Conservation (phyloP, 768 basidiomycete species). For the Hypholoma sublateritium region DNA sequence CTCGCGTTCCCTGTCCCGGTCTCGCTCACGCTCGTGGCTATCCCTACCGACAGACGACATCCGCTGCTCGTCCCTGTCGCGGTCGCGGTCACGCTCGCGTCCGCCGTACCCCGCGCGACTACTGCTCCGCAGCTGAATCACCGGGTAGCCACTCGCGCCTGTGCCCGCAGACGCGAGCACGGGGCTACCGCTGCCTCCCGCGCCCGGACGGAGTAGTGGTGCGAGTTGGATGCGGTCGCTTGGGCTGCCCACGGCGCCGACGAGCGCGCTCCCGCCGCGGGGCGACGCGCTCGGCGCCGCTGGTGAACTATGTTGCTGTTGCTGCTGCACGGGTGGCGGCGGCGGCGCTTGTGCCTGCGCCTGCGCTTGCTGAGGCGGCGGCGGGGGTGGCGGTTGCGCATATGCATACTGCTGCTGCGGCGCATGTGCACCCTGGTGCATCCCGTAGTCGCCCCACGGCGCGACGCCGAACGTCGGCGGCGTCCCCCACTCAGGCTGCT, state of each 20-base stretch:
- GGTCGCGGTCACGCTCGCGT: conserved; percentile 15
- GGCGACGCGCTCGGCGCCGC: not conserved
- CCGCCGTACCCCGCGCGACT: conserved; percentile 27
- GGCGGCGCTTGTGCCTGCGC: not conserved
- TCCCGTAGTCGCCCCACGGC: conserved; percentile 17
- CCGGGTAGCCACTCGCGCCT: conserved; percentile 18
- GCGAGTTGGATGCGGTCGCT: conserved; percentile 55
- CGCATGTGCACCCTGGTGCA: conserved; percentile 14
- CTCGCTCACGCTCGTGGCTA: not conserved
- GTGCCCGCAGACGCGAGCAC: not conserved
- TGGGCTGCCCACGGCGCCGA: conserved; percentile 17
- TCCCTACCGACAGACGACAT: conserved; percentile 1
- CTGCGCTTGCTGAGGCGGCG: conserved; percentile 15
- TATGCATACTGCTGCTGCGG: conserved; percentile 14
- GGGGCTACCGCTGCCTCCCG: not conserved
- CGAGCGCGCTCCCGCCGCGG: conserved; percentile 6
- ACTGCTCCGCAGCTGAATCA: conserved; percentile 36
- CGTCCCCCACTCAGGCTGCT: conserved; percentile 23
- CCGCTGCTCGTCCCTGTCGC: conserved; percentile 17
- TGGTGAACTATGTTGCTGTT: not conserved
- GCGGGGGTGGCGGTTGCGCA: conserved; percentile 15
- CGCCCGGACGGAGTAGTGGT: conserved; percentile 38
- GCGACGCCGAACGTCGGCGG: conserved; percentile 15
- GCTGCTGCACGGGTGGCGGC: conserved; percentile 1
- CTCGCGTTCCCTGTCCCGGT: not conserved